These are phyloP conservation scores for Monilinia polystroma DNA, from an alignment of 2,329 filamentous ascomycete species.

Conservation along the genomic window DNA sequence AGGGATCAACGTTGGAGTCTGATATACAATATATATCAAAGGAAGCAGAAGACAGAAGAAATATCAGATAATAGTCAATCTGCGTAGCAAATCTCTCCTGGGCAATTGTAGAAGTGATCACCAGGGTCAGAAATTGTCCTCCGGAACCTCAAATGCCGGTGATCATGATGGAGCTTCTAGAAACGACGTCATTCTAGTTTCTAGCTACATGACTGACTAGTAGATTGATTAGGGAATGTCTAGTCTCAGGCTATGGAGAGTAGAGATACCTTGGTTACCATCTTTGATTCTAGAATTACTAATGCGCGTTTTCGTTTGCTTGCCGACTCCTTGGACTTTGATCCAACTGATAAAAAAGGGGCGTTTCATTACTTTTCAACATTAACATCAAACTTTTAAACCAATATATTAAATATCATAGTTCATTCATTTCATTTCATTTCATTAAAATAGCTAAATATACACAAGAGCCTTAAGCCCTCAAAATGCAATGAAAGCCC, in stretches of 20 bases:
- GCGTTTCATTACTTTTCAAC: background rate
- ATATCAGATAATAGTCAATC: too few species aligned
- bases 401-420: background rate
- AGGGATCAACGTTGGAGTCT: background rate
- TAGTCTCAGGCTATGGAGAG: background rate
- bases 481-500: background rate
- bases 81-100: too few species aligned
- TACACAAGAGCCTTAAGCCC: slow-evolving; percentile 8
- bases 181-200: background rate
- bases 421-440: background rate
- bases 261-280: background rate
- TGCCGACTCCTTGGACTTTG: background rate
- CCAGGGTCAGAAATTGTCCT: background rate
- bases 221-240: background rate
- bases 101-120: too few species aligned
- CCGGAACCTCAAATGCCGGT: background rate
- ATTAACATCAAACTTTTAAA: background rate
- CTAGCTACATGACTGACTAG: background rate
- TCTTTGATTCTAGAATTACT: background rate
- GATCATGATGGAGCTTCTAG: background rate
- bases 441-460: background rate
- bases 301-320: background rate
- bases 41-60: too few species aligned
- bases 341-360: background rate
- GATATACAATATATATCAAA: background rate